phyloP scores from a whole-genome alignment of 176 grass and related monocot species.

The Musa acuminata region DNA sequence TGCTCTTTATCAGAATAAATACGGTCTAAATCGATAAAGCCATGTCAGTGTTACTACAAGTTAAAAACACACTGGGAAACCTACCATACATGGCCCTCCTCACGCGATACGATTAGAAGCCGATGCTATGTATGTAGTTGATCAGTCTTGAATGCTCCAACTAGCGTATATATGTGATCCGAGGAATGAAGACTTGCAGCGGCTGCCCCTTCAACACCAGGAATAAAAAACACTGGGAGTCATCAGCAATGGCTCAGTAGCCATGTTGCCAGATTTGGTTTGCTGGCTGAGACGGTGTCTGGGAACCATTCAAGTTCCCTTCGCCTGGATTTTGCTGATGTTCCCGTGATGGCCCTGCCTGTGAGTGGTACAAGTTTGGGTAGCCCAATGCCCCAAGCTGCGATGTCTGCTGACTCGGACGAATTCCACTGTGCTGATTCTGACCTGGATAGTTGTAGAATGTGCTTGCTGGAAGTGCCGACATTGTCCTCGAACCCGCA shows the following conservation, averaged over 20 bases:
- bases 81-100: constrained; percentile 9
- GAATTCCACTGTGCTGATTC: constrained; percentile 60
- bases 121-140: neutral
- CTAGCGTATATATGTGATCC: neutral
- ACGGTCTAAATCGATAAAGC: neutral
- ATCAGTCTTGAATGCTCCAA: constrained; percentile 2
- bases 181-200: neutral
- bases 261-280: constrained; percentile 81
- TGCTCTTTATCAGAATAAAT: constrained; percentile 11
- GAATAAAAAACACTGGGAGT: neutral
- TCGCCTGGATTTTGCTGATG: constrained; percentile 53
- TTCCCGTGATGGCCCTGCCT: constrained; percentile 51
- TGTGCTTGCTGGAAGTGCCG: constrained; percentile 45
- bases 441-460: constrained; percentile 74
- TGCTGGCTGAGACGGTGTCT: constrained; percentile 19
- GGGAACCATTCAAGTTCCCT: constrained; percentile 50
- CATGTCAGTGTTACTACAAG: neutral
- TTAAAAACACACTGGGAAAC: constrained; percentile 11
- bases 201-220: neutral
- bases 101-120: constrained; percentile 1
- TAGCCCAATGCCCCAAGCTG: constrained; percentile 62
- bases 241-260: constrained; percentile 41
- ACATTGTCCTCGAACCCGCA: constrained; percentile 67
- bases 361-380: constrained; percentile 34
- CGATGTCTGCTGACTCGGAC: constrained; percentile 59